Base-by-base conservation (phyloP, 495 filamentous ascomycete species). In the Hyaloscypha finlandica region DNA sequence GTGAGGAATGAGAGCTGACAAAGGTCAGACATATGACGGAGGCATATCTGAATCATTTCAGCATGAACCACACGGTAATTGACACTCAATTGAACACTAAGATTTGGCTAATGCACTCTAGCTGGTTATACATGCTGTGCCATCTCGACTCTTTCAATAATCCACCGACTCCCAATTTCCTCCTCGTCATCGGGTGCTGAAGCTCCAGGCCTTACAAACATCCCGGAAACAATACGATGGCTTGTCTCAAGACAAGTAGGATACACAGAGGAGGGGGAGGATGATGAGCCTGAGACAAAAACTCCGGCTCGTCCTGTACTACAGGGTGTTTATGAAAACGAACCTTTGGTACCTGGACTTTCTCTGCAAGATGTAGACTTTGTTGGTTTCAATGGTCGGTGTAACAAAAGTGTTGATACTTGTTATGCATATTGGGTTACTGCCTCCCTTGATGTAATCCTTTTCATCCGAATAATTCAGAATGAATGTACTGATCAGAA, bases 401-500 rank as follows among this genome's bases (percentile, higher is more conserved):
- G 83, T 67, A 97, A 97, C 79, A 99, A 99, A 74, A 75, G 86
- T 14, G 88, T 89, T 22, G 95, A 99, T 78, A 98, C 94, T 2
- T 99, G 95, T 77, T 98, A 99, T 77, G 87, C 85, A 6, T 99
- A 93, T 81, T 99, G 95, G 95, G 90, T 90, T 2, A 82, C 82
- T 32, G 93, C 85, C 12, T 86, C 92, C 6, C 76, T 98, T 8
- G 79, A 77, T 59, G 86, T 92, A 80, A 70, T 64, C 63, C 11
- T 20, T 39, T 42, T 63, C 51, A 19, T 31, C 45, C 30, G 6
- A 29, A 2, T 0, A 56, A 6, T 37, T 12, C 12, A 16, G 30
- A 58, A 58, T 29, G 30, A 29, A 30, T 30, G 19, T 30, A 3
- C 25, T 58, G 22, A 29, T 30, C 19, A 29, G 55, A 16, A 9